These are phyloP conservation scores for Drechslerella dactyloides DNA, from an alignment of 2,329 filamentous ascomycete species.

Conservation along the genomic window DNA sequence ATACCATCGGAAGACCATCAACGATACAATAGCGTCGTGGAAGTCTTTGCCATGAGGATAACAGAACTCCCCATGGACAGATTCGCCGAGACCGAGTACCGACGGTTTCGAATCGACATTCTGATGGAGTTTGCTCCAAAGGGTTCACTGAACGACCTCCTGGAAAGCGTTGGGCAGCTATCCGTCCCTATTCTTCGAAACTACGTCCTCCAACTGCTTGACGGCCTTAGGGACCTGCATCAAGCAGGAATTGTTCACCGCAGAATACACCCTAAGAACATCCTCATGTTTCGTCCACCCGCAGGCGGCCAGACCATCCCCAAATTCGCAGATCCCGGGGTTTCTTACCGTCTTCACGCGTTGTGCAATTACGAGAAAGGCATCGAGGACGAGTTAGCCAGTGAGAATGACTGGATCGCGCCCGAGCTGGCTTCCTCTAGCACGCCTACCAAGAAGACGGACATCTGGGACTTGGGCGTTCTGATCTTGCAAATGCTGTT, in stretches of 20 bases:
- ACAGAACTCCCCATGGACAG: conserved; percentile 60
- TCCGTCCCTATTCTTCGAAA: conserved; percentile 77
- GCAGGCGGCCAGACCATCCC: conserved; percentile 72
- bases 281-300: conserved; percentile 74
- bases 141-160: conserved; percentile 79
- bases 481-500: conserved; percentile 94
- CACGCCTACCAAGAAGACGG: conserved; percentile 74
- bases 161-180: conserved; percentile 78
- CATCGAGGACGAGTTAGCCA: conserved; percentile 8
- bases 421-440: conserved; percentile 32
- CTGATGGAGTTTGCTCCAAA: conserved; percentile 79
- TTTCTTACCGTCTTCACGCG: conserved; percentile 37
- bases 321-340: conserved; percentile 74
- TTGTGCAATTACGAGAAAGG: conserved; percentile 35
- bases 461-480: conserved; percentile 93
- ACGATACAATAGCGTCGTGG: conserved; percentile 76
- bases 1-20: conserved; percentile 65
- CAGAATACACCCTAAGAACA: conserved; percentile 78
- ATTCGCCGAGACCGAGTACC: conserved; percentile 58
- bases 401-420: conserved; percentile 27
- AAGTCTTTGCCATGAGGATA: conserved; percentile 83
- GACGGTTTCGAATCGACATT: conserved; percentile 63
- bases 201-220: conserved; percentile 90
- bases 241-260: conserved; percentile 83
- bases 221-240: conserved; percentile 86